Percentiles rank a stretch among this genome's conserved stretches.
These are phyloP conservation scores for Boletus sp. DNA, from an alignment of 768 basidiomycete species.

Conservation along the genomic window DNA sequence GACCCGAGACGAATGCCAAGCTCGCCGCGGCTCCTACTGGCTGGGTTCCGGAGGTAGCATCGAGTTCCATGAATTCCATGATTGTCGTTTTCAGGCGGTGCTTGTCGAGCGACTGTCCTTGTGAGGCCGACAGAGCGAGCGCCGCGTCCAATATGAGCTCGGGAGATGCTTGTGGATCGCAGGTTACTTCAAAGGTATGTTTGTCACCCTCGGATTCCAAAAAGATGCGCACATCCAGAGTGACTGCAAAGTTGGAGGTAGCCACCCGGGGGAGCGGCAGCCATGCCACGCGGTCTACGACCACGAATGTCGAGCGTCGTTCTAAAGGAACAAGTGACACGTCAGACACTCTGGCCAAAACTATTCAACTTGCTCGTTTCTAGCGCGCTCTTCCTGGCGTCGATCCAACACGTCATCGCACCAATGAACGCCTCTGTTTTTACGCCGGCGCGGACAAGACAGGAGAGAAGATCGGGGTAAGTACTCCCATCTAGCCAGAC, in stretches of 20 bases:
- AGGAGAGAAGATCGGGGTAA: slow-evolving; percentile 85
- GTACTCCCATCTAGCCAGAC: slow-evolving; percentile 26
- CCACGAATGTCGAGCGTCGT: not conserved
- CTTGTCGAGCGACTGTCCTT: slow-evolving; percentile 12
- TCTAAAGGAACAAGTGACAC: not conserved
- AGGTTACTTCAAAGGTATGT: not conserved
- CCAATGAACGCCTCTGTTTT: slow-evolving; percentile 85
- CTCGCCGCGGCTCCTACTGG: not conserved
- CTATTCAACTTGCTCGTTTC: slow-evolving; percentile 18
- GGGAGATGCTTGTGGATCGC: not conserved
- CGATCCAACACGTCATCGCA: slow-evolving; percentile 41
- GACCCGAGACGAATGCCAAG: not conserved
- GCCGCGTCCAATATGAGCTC: not conserved
- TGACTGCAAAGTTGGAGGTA: not conserved
- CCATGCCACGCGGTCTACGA: not conserved
- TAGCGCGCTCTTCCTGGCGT: slow-evolving; percentile 27
- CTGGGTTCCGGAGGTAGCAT: not conserved
- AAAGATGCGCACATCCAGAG: not conserved
- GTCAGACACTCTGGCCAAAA: not conserved
- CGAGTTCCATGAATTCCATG: not conserved
- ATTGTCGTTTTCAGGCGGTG: slow-evolving; percentile 11
- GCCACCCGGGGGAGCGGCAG: not conserved
- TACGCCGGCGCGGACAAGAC: slow-evolving; percentile 95
- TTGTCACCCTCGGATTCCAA: not conserved
- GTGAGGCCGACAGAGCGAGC: slow-evolving; percentile 4